Percentiles rank a stretch among this genome's conserved stretches.
phyloP scores from a whole-genome alignment of 345 rosid genomes.

The Citrus unshiu region DNA sequence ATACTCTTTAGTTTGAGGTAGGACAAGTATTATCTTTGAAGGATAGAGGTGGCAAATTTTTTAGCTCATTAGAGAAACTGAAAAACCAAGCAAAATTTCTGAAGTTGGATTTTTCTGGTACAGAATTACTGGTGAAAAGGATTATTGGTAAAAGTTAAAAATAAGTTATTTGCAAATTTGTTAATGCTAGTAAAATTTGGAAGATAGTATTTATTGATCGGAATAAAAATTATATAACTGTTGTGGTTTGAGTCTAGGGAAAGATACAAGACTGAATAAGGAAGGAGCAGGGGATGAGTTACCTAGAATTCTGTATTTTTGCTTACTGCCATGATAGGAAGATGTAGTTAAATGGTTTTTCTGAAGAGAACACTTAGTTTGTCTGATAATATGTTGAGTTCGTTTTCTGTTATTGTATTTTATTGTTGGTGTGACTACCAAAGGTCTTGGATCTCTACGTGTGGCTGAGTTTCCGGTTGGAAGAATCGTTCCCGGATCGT shows the following conservation, averaged over 20 bases:
- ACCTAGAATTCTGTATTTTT: neutral
- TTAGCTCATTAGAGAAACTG: neutral
- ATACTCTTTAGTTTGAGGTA: neutral
- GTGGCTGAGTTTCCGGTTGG: constrained; percentile 86
- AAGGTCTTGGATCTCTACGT: constrained; percentile 90
- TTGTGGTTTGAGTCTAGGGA: neutral
- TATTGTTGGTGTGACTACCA: constrained; percentile 8
- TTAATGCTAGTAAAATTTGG: neutral
- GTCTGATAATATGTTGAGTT: neutral
- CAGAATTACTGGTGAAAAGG: neutral
- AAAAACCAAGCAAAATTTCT: neutral
- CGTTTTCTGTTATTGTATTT: neutral
- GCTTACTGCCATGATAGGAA: neutral
- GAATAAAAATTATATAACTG: neutral
- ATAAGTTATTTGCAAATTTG: neutral
- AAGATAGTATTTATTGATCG: neutral
- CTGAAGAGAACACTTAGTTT: neutral
- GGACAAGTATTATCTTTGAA: neutral
- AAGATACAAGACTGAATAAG: neutral
- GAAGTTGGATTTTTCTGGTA: neutral
- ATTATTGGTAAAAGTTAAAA: neutral
- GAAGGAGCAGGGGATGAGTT: neutral
- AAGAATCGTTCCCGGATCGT: constrained; percentile 78
- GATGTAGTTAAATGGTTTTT: neutral
- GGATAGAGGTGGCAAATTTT: neutral